phyloP scores from a whole-genome alignment of 371 early-diverging fungal genomes.

The Phascolomyces articulosus region DNA sequence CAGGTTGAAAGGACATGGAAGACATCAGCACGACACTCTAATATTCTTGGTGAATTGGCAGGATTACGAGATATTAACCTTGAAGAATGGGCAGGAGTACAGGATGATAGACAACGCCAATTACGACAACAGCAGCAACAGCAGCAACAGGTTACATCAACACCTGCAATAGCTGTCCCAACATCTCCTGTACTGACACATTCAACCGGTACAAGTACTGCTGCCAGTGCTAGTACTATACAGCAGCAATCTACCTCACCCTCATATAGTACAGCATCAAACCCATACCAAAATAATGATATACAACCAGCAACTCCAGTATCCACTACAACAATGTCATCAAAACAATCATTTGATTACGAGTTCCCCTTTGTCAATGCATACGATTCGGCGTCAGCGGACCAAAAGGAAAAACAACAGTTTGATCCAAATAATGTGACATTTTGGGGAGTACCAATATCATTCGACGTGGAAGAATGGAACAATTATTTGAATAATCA shows the following conservation, averaged over 20 bases:
- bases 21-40: slow-evolving; percentile 48
- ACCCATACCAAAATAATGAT: background rate
- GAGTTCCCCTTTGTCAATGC: slow-evolving; percentile 5
- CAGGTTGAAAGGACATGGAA: slow-evolving; percentile 46
- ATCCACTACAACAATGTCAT: background rate
- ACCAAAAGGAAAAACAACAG: slow-evolving; percentile 13
- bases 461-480: slow-evolving; percentile 31
- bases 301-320: background rate
- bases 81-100: slow-evolving; percentile 25
- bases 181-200: slow-evolving; percentile 26
- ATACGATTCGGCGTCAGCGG: background rate
- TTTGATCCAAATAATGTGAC: slow-evolving; percentile 26
- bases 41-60: slow-evolving; percentile 50
- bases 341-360: slow-evolving; percentile 1
- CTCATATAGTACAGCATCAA: background rate
- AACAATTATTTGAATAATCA: slow-evolving; percentile 21
- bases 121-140: slow-evolving; percentile 12
- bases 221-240: background rate
- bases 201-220: slow-evolving; percentile 2
- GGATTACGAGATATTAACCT: slow-evolving; percentile 50
- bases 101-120: slow-evolving; percentile 1
- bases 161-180: slow-evolving; percentile 34
- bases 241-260: background rate
- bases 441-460: slow-evolving; percentile 34
- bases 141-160: slow-evolving; percentile 3